phyloP scores from a whole-genome alignment of 805 yeast species.

The Yamadazyma laniorum region DNA sequence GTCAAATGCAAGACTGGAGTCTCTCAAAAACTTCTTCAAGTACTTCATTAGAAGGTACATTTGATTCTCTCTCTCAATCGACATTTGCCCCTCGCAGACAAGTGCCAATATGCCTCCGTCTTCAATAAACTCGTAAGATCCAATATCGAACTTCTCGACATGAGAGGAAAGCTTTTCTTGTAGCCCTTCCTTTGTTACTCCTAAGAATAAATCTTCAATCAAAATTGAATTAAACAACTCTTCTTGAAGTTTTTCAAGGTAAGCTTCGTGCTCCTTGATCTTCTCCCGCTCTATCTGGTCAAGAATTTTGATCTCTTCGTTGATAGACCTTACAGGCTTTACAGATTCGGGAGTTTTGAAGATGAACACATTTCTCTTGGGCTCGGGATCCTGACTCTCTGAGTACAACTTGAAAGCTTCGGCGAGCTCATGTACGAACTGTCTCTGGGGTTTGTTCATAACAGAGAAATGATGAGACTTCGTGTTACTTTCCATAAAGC shows the following conservation, averaged over 20 bases:
- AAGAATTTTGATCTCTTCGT: slow-evolving; percentile 20
- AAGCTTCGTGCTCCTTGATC: slow-evolving; percentile 21
- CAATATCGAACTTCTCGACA: slow-evolving; percentile 16
- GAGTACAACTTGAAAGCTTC: slow-evolving; percentile 56
- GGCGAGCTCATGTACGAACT: slow-evolving; percentile 68
- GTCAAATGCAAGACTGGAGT: slow-evolving; percentile 47
- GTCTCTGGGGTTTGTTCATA: slow-evolving; percentile 67
- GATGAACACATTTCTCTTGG: slow-evolving; percentile 70
- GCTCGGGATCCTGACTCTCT: slow-evolving; percentile 81
- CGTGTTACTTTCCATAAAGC: slow-evolving; percentile 8
- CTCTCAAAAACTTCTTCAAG: slow-evolving; percentile 32
- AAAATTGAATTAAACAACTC: slow-evolving; percentile 51
- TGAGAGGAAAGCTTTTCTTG: slow-evolving; percentile 26
- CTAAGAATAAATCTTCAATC: slow-evolving; percentile 52
- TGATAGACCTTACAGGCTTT: slow-evolving; percentile 31
- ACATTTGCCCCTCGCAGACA: slow-evolving; percentile 19
- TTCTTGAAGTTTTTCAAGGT: slow-evolving; percentile 16
- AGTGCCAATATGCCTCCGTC: not conserved
- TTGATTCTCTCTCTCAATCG: slow-evolving; percentile 40
- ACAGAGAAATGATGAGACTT: slow-evolving; percentile 64
- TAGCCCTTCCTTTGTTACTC: slow-evolving; percentile 45
- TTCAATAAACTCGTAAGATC: slow-evolving; percentile 1
- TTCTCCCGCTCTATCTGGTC: slow-evolving; percentile 33
- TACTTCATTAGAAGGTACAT: slow-evolving; percentile 39
- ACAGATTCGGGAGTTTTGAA: slow-evolving; percentile 30